Percentiles rank a stretch among this genome's conserved stretches.
Evolutionary conservation across 768 basidiomycete genomes (phyloP).

Genomic region (Mrakia frigida): DNA sequence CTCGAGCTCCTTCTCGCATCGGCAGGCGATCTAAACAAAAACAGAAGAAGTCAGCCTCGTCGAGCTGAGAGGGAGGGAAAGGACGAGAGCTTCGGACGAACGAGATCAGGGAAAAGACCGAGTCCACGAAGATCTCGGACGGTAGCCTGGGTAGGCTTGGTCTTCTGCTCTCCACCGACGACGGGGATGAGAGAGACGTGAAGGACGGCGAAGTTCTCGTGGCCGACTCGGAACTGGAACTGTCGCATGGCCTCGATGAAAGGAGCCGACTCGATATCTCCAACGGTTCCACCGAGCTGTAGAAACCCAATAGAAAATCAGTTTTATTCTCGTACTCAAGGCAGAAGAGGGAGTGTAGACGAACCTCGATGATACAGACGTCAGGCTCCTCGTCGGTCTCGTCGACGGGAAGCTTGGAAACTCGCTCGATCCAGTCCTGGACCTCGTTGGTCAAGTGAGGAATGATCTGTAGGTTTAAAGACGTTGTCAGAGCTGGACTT

Average conservation of each 20-base stretch:
- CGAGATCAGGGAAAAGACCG: conserved; percentile 86
- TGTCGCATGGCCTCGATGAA: conserved; percentile 99
- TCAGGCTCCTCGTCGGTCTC: conserved; percentile 89
- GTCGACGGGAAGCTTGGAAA: conserved; percentile 89
- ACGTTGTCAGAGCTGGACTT: not conserved
- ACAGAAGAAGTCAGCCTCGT: not conserved
- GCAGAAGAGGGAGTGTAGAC: conserved; percentile 26
- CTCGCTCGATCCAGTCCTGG: conserved; percentile 96
- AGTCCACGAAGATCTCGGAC: conserved; percentile 88
- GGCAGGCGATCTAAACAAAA: conserved; percentile 75
- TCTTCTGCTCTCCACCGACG: conserved; percentile 98
- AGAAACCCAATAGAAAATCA: not conserved
- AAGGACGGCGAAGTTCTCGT: conserved; percentile 92
- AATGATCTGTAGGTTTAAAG: conserved; percentile 59
- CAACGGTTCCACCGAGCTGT: conserved; percentile 96
- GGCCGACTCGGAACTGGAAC: conserved; percentile 96
- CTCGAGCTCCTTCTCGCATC: conserved; percentile 74
- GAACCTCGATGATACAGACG: conserved; percentile 93
- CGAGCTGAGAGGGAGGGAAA: not conserved
- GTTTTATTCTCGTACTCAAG: not conserved
- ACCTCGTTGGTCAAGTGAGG: conserved; percentile 95
- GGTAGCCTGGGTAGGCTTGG: conserved; percentile 96
- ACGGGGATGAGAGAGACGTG: conserved; percentile 98
- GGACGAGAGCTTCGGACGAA: conserved; percentile 46
- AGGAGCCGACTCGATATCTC: conserved; percentile 96